Base-by-base conservation (phyloP, 139 green algal genomes). In the Pleodorina starrii region DNA sequence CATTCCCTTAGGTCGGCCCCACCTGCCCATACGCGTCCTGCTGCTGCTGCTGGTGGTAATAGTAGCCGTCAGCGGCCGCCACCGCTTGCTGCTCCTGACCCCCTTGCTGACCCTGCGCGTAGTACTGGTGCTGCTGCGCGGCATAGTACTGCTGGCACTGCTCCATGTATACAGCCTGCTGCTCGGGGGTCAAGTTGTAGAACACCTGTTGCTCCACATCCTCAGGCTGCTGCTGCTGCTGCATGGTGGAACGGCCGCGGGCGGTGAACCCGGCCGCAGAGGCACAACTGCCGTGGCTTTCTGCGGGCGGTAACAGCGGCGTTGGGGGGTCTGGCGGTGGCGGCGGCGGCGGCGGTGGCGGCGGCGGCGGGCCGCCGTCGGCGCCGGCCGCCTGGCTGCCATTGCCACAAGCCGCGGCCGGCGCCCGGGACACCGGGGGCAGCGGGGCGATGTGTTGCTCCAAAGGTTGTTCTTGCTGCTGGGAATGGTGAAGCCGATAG, bases 131-230 rank as follows among this genome's bases (percentile, higher is more conserved):
- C 48, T 90, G 81, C 27, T 77, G 86, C 60, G 90, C 80, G 77
- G 88, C 80, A 46, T 85, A 80, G 68, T 90, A 91, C 42, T 92
- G 85, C 68, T 92, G 82, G 86, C 91, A 94, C 89, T 94, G 92
- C 86, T 92, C 80, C 91, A 93, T 91, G 88, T 91, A 91, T 1
- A 86, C 75, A 27, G 89, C 89, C 85, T 94, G 92, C 88, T 94
- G 92, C 38, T 92, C 91, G 9, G 90, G 75, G 7, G 88, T 90
- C 85, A 94, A 89, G 27, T 35, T 48, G 23, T 40, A 5, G 23
- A 88, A 88, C 3, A 32, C 46, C 27, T 81, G 60, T 71, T 85
- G 81, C 71, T 73, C 54, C 85, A 85, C 1, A 14, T 85, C 63
- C n/a, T 78, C 60, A 0, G 81, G 81, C n/a, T 40, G 78, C 36